Evolutionary conservation across 1,284 basidiomycete genomes (phyloP).

Genomic region (Microbotryum saponariae): DNA sequence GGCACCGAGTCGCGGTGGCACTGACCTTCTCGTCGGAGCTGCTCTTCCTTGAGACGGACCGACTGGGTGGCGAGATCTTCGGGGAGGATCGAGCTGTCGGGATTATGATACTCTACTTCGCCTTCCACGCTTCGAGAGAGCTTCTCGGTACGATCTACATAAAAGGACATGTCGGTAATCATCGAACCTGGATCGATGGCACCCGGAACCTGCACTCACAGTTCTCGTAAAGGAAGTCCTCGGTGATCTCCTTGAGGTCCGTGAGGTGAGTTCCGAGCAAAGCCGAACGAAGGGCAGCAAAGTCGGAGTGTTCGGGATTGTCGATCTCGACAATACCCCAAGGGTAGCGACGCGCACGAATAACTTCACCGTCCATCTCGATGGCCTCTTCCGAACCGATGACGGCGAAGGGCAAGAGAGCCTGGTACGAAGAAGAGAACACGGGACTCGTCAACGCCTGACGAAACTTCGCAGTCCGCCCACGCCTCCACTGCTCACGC

Average conservation of each 20-base stretch:
- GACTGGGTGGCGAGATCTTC: conserved; percentile 95
- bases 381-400: conserved; percentile 96
- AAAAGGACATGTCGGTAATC: too few species aligned
- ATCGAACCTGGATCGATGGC: too few species aligned
- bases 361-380: conserved; percentile 78
- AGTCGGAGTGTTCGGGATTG: conserved; percentile 96
- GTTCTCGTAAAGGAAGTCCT: conserved; percentile 3
- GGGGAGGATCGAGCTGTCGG: conserved; percentile 56
- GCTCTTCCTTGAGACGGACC: conserved; percentile 95
- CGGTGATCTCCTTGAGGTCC: conserved; percentile 46
- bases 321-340: conserved; percentile 98
- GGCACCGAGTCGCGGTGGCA: not conserved
- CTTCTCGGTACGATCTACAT: conserved; percentile 55
- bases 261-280: conserved; percentile 86
- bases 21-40: conserved; percentile 73
- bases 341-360: conserved; percentile 87
- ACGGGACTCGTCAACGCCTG: too few species aligned
- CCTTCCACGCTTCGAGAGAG: conserved; percentile 82
- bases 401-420: conserved; percentile 83
- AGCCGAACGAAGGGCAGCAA: conserved; percentile 79
- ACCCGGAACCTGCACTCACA: not conserved
- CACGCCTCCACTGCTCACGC: conserved; percentile 45
- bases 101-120: not conserved
- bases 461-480: too few species aligned
- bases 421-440: too few species aligned